phyloP scores from a whole-genome alignment of 2,329 filamentous ascomycete genomes.

The Xylaria sp. region DNA sequence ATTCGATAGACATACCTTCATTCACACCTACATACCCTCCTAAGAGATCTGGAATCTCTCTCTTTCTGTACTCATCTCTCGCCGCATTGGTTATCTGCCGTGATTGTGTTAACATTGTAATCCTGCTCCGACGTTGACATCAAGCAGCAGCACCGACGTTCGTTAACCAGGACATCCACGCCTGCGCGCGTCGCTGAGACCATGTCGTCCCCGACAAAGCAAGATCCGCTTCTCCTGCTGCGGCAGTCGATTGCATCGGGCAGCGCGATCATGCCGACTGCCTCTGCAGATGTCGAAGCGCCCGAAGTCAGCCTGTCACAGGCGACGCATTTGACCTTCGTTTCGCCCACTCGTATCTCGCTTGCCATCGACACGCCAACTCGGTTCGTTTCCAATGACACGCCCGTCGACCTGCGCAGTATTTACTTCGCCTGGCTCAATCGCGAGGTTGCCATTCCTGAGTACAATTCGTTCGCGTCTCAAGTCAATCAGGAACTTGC shows the following conservation, averaged over 20 bases:
- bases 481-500: conserved; percentile 73
- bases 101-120: neutral
- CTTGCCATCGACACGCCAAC: conserved; percentile 70
- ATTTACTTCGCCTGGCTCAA: conserved; percentile 97
- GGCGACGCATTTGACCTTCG: conserved; percentile 76
- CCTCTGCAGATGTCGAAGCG: conserved; percentile 58
- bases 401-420: conserved; percentile 78
- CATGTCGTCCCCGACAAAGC: conserved; percentile 54
- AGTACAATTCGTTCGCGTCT: conserved; percentile 82
- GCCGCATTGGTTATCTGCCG: neutral
- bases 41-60: neutral
- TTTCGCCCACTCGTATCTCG: conserved; percentile 51
- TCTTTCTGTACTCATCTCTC: neutral
- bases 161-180: neutral
- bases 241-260: conserved; percentile 73
- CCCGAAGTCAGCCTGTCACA: conserved; percentile 61
- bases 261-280: conserved; percentile 66
- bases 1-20: too few species aligned
- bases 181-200: conserved; percentile 16
- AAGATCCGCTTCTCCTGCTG: conserved; percentile 77
- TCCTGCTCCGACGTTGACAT: neutral
- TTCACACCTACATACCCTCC: too few species aligned
- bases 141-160: neutral
- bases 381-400: conserved; percentile 75
- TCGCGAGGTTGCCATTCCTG: conserved; percentile 80